These are phyloP conservation scores for Fraxinus paxiana DNA, from an alignment of 305 asterid genomes.

Conservation along the genomic window DNA sequence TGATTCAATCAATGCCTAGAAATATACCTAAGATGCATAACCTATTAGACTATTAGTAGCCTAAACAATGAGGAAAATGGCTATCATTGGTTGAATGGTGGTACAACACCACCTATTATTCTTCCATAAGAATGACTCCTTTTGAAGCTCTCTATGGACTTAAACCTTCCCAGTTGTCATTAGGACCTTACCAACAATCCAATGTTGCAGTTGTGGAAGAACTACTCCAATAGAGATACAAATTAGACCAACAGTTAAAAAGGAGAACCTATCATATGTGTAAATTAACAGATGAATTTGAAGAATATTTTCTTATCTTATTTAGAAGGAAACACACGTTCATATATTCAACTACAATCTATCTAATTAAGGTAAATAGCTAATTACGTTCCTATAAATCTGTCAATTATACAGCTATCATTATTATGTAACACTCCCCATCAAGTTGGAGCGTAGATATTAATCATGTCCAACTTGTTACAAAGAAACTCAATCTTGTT, in stretches of 20 bases:
- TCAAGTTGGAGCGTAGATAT: neutral
- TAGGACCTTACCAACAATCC: neutral
- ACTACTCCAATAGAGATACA: neutral
- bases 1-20: neutral
- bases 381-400: no score
- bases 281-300: no score
- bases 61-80: neutral
- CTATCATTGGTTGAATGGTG: neutral
- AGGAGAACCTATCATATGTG: neutral
- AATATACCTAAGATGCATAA: neutral
- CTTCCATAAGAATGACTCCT: neutral
- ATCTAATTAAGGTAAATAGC: no score
- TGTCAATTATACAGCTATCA: no score
- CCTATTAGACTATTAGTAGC: neutral
- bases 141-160: neutral
- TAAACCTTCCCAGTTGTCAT: neutral
- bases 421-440: no score
- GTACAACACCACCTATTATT: neutral
- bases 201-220: neutral
- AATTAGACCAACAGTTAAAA: neutral
- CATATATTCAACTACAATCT: no score
- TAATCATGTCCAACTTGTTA: no score
- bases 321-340: no score
- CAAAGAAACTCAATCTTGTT: no score
- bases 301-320: no score